Base-by-base conservation (phyloP, 208 protist species). In the Leishmania turanica region DNA sequence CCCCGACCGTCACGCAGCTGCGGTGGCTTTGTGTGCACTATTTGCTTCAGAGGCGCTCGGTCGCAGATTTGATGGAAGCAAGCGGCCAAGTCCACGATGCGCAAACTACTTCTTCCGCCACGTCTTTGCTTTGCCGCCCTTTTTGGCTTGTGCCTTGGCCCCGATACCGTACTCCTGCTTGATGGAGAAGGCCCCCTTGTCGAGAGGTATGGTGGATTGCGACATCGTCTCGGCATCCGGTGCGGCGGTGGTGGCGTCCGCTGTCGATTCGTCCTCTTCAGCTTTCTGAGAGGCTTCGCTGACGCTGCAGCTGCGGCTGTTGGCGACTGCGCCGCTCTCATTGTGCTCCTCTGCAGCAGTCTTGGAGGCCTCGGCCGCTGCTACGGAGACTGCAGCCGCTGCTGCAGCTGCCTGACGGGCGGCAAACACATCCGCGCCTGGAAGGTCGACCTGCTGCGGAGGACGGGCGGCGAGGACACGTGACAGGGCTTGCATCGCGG, bases 401-500 rank as follows among this genome's bases (percentile, higher is more conserved):
- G 60, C 77, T n/a, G 80, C 74, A 42, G 47, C 80, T 8, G 77
- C 73, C 65, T 89, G 78, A 8, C 89, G 68, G 0, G 60, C 60
- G 5, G 72, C 82, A 27, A 90, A 53, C 34, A 94, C 34, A 34
- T 94, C 90, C 0, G 82, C 86, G 9, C 93, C 93, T 21, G 91
- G 93, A 45, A 97, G 85, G 21, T 91, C 75, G 11, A 97, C 82
- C 17, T 82, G 62, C n/a, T 75, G 84, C 27, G 56, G 54, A 13
- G 72, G 79, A 21, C 88, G 88, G 3, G 66, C 81, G 54, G 86
- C 84, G 15, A 96, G 82, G 8, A 79, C 76, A 9, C 62, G 65
- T 24, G 90, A 80, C 15, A 96, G 81, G 40, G 78, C 75, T 24
- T 79, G 84, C 91, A 97, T 95, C 15, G 88, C 83, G 0, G 37